phyloP scores from a whole-genome alignment of 805 yeast species.

The Candida vaughaniae region DNA sequence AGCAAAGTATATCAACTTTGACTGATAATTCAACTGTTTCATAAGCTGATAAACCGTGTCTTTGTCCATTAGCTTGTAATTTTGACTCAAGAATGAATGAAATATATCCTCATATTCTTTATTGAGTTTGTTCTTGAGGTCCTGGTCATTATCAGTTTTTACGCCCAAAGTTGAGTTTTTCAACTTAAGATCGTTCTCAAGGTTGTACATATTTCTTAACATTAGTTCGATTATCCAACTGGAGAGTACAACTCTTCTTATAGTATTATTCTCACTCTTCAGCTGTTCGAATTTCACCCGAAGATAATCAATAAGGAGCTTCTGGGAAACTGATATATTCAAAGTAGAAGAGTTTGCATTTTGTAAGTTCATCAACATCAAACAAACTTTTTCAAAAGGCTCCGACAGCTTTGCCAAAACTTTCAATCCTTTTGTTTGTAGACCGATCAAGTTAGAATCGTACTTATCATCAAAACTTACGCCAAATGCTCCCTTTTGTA shows the following conservation, averaged over 20 bases:
- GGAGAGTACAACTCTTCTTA: conserved; percentile 47
- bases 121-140: conserved; percentile 3
- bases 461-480: conserved; percentile 17
- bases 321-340: conserved; percentile 14
- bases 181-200: conserved; percentile 31
- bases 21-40: conserved; percentile 60
- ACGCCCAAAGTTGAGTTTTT: conserved; percentile 2
- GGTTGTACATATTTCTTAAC: conserved; percentile 44
- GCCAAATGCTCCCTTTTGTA: conserved; percentile 36
- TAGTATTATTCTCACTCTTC: conserved; percentile 25
- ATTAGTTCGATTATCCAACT: conserved; percentile 66
- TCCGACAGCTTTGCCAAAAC: conserved; percentile 60
- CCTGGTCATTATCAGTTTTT: not conserved
- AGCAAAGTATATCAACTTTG: conserved; percentile 67
- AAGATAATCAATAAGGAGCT: conserved; percentile 34
- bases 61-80: conserved; percentile 55
- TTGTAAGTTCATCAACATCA: conserved; percentile 38
- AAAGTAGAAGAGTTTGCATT: not conserved
- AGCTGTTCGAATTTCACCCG: conserved; percentile 26
- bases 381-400: conserved; percentile 68
- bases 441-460: conserved; percentile 13
- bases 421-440: conserved; percentile 40
- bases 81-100: conserved; percentile 51
- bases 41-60: conserved; percentile 72
- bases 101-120: conserved; percentile 16